Percentiles rank a stretch among this genome's conserved stretches.
These are phyloP conservation scores for Boletus sp. DNA, from an alignment of 768 basidiomycete species.

Conservation along the genomic window DNA sequence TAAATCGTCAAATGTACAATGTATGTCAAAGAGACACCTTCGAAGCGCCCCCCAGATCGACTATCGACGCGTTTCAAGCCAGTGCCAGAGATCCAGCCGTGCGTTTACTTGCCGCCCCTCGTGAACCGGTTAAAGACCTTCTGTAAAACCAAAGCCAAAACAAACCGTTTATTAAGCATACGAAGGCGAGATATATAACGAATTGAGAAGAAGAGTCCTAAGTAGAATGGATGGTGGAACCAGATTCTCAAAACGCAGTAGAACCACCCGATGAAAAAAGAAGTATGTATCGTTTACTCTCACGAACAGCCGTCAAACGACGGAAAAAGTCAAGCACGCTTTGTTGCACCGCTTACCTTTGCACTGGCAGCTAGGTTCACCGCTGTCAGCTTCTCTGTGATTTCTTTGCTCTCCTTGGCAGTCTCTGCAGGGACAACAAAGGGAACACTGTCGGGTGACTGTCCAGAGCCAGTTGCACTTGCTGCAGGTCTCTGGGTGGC, in stretches of 20 bases:
- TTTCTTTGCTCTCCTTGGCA: constrained; percentile 21
- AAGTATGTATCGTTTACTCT: background rate
- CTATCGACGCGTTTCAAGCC: background rate
- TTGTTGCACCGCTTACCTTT: constrained; percentile 26
- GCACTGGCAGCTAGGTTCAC: constrained; percentile 30
- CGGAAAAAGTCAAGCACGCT: constrained; percentile 12
- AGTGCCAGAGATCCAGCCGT: background rate
- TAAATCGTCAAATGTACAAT: background rate
- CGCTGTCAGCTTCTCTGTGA: constrained; percentile 25
- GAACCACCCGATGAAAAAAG: background rate
- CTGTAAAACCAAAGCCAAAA: constrained; percentile 18
- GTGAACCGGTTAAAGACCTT: constrained; percentile 27
- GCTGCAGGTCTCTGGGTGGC: constrained; percentile 2
- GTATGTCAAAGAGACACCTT: too few species aligned
- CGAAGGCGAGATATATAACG: constrained; percentile 4
- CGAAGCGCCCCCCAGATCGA: background rate
- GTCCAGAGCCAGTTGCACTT: background rate
- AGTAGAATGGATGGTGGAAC: background rate
- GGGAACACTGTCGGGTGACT: constrained; percentile 1
- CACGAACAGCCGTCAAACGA: background rate
- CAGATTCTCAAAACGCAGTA: background rate
- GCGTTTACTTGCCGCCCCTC: constrained; percentile 23
- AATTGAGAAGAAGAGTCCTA: background rate
- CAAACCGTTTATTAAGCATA: constrained; percentile 23
- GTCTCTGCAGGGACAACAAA: constrained; percentile 2